Evolutionary conservation across 768 basidiomycete genomes (phyloP).

Genomic region (Podaxis pistillaris): DNA sequence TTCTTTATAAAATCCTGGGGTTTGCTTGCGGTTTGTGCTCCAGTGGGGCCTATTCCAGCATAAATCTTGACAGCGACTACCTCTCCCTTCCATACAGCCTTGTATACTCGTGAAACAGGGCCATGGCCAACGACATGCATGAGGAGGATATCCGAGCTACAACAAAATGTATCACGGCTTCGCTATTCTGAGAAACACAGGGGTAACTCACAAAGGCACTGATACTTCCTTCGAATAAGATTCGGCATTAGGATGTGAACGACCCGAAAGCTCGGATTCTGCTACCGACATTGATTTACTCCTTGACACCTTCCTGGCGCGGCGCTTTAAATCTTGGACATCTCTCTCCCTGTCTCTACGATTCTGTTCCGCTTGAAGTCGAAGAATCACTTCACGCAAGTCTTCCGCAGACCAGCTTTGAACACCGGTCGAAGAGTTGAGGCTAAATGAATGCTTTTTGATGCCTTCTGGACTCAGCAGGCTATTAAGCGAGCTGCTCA

Average conservation of each 20-base stretch:
- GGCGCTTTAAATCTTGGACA: background rate
- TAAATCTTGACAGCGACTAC: constrained; percentile 1
- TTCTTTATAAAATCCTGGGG: background rate
- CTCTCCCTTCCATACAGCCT: background rate
- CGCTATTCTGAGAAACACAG: background rate
- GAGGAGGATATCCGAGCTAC: background rate
- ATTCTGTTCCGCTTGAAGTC: background rate
- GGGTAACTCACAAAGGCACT: background rate
- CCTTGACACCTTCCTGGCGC: background rate
- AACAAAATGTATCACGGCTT: background rate
- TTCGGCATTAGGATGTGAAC: background rate
- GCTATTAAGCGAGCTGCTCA: no score
- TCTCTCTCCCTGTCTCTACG: background rate
- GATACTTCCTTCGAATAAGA: background rate
- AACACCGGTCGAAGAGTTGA: background rate
- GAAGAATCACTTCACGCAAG: background rate
- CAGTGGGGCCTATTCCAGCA: background rate
- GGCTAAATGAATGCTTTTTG: no score
- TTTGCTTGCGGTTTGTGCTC: background rate
- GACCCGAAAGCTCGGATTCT: background rate
- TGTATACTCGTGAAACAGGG: background rate
- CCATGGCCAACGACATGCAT: constrained; percentile 1
- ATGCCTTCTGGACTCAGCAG: no score
- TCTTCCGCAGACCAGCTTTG: background rate
- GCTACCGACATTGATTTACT: background rate